Base-by-base conservation (phyloP, 2,329 filamentous ascomycete species). In the Conoideocrella luteorostrata region DNA sequence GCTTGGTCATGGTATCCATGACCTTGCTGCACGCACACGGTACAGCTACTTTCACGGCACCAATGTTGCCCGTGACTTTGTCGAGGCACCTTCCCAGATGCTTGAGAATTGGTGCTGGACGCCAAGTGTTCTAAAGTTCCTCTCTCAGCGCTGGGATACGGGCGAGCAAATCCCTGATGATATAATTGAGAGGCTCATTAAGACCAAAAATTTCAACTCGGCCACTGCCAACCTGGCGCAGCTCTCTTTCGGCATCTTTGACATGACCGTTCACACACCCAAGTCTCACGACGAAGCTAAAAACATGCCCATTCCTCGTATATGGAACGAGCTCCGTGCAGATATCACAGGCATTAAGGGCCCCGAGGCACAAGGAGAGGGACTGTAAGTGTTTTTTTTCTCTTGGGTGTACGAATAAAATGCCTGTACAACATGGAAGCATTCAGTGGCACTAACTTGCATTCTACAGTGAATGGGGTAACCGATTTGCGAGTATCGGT, bases 191-290 rank as follows among this genome's bases (percentile, higher is more conserved):
- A 86, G 81, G 61, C 75, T 89, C 47, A 81, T 93, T 56, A 75
- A 74, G 39, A 88, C 85, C 12, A 88, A 88, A 65, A 83, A 89
- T 55, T 82, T 91, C 59, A 91, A 91, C 60, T 86, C 82, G 47
- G 85, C 85, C 0, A 74, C 88, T 5, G 86, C 85, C 66, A 90
- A 88, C 58, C 72, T 91, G 22, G 75, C 83, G 32, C 87, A 91
- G 63, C 70, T 93, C 33, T 80, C 88, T 62, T 88, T 89, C 57
- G 87, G 86, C 30, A 84, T 87, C 47, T 91, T 87, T 54, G 86
- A 93, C 61, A 91, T 93, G 86, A 79, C 80, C 0, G 75, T 91
- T 3, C 87, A 93, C 64, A 78, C 80, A 22, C 82, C 84, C 7
- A 69, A 72, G 51, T 76, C 74, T n/a, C 84, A 88, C 50, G 78